Conservation (phyloP, 176 grass and related monocot genomes). For the Oryza coarctata region DNA sequence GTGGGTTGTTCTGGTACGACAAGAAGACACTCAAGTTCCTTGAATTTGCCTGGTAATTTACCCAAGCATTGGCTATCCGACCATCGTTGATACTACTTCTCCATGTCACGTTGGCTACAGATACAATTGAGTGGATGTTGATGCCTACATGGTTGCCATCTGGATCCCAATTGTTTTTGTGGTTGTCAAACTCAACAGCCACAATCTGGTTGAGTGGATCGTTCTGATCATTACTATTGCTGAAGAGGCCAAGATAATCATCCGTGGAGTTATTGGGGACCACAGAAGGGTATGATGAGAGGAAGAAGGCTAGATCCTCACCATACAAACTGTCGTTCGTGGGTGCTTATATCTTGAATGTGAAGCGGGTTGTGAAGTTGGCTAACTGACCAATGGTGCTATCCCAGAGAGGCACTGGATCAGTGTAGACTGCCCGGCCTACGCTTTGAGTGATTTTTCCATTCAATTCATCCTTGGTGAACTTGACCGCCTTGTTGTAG, state of each 20-base stretch:
- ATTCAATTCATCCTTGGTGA: constrained; percentile 51
- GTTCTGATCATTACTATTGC: not conserved
- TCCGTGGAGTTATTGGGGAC: constrained; percentile 31
- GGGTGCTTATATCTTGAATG: constrained; percentile 47
- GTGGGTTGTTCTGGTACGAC: constrained; percentile 45
- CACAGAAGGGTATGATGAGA: constrained; percentile 50
- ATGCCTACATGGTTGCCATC: constrained; percentile 57
- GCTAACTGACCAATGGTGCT: constrained; percentile 43
- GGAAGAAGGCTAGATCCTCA: constrained; percentile 66
- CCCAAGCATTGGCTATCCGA: constrained; percentile 44
- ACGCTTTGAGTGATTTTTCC: constrained; percentile 36
- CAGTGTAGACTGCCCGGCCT: constrained; percentile 44
- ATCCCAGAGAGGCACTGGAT: constrained; percentile 61
- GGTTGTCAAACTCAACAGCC: constrained; percentile 65
- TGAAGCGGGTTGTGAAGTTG: constrained; percentile 57
- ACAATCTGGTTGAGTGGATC: constrained; percentile 29
- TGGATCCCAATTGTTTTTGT: constrained; percentile 46
- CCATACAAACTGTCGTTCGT: not conserved
- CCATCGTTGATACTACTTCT: constrained; percentile 50
- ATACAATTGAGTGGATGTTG: constrained; percentile 47
- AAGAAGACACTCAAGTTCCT: constrained; percentile 59
- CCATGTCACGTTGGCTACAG: constrained; percentile 31
- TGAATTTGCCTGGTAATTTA: constrained; percentile 57
- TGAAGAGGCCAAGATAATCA: constrained; percentile 54
- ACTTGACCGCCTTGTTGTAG: constrained; percentile 48